These are phyloP conservation scores for Polygonum maritimum DNA, from an alignment of 148 eudicot genomes.

Conservation along the genomic window DNA sequence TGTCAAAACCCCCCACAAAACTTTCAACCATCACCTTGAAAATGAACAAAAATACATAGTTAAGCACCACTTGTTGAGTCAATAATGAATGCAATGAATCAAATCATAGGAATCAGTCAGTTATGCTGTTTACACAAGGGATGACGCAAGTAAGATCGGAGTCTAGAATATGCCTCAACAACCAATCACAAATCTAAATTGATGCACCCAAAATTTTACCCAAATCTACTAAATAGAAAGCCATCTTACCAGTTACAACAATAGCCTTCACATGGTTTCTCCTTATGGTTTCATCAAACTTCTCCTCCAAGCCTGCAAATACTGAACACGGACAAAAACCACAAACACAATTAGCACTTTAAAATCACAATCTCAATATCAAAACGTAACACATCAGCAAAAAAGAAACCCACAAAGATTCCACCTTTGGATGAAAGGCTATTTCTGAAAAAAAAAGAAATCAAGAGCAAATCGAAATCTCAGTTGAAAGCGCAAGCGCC, in stretches of 20 bases:
- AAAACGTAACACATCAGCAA: background rate
- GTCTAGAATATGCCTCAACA: background rate
- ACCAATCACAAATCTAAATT: background rate
- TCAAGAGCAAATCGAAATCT: background rate
- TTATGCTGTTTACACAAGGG: background rate
- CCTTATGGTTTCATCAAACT: slow-evolving; percentile 53
- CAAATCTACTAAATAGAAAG: slow-evolving; percentile 16
- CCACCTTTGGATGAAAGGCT: background rate
- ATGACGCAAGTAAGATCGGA: background rate
- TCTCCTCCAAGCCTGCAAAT: slow-evolving; percentile 50
- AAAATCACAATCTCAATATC: background rate
- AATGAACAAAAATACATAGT: background rate
- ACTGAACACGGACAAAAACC: slow-evolving; percentile 31
- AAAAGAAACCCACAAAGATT: background rate
- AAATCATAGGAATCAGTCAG: background rate
- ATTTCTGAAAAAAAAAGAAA: background rate
- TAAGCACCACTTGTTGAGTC: slow-evolving; percentile 17
- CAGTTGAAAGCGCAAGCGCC: slow-evolving; percentile 46
- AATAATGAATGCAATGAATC: slow-evolving; percentile 10
- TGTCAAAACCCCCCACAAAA: slow-evolving; percentile 88
- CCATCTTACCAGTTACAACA: slow-evolving; percentile 51
- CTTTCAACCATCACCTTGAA: slow-evolving; percentile 58
- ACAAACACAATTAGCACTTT: background rate
- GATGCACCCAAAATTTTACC: background rate
- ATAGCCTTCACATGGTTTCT: slow-evolving; percentile 81